Evolutionary conservation across 352 stramenopile genomes (phyloP).

Genomic region (Pythium rhizo-oryzae): DNA sequence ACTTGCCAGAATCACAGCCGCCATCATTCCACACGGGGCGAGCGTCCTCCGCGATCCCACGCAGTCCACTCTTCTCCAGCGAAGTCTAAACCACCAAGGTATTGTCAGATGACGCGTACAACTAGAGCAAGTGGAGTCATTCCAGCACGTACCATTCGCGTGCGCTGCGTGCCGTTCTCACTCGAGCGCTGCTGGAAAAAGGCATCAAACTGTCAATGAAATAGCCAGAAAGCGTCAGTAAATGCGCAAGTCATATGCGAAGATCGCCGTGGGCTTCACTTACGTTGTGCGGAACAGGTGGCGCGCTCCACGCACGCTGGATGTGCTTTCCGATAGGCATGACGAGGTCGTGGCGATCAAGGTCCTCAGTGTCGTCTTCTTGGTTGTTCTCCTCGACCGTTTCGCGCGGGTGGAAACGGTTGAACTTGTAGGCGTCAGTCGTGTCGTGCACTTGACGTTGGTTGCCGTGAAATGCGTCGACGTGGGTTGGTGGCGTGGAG

Average conservation of each 20-base stretch:
- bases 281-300: conserved; percentile 44
- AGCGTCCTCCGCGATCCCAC: conserved; percentile 13
- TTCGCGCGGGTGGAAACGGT: conserved; percentile 19
- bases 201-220: conserved; percentile 15
- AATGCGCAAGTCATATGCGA: neutral
- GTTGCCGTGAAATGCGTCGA: conserved; percentile 7
- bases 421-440: conserved; percentile 10
- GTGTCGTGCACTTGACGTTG: conserved; percentile 10
- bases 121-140: neutral
- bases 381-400: conserved; percentile 34
- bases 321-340: conserved; percentile 33
- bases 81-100: neutral
- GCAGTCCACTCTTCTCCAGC: neutral
- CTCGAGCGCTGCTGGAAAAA: conserved; percentile 9
- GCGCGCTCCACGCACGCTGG: conserved; percentile 53
- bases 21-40: conserved; percentile 18
- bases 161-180: conserved; percentile 4
- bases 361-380: conserved; percentile 27
- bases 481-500: conserved; percentile 34
- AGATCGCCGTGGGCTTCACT: conserved; percentile 9
- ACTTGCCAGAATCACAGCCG: conserved; percentile 1
- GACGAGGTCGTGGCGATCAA: conserved; percentile 22
- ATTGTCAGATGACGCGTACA: neutral
- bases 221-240: neutral
- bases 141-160: conserved; percentile 4